phyloP scores from a whole-genome alignment of 1,139 yeast genomes.

The Dujonia santamariae region DNA sequence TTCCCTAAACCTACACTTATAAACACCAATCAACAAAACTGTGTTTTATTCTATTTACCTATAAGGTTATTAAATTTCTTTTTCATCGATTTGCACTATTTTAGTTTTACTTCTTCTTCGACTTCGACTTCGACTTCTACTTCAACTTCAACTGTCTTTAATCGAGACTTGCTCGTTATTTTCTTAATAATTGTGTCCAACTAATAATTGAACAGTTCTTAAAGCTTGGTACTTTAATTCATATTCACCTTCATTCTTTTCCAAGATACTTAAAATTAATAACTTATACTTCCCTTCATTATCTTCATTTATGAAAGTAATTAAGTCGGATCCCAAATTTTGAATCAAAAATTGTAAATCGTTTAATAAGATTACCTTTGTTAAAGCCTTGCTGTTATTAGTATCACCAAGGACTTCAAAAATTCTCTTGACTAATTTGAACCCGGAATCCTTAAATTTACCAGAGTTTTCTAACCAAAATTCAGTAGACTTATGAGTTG shows the following conservation, averaged over 20 bases:
- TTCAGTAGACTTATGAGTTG: conserved; percentile 83
- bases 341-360: conserved; percentile 44
- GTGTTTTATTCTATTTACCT: too few species aligned
- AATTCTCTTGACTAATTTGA: conserved; percentile 61
- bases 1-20: too few species aligned
- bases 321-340: conserved; percentile 58
- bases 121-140: too few species aligned
- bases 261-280: conserved; percentile 82
- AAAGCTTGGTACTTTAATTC: conserved; percentile 94
- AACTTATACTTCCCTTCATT: conserved; percentile 52
- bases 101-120: not conserved
- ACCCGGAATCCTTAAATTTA: conserved; percentile 74
- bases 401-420: conserved; percentile 32
- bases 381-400: conserved; percentile 19
- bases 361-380: conserved; percentile 52
- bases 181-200: conserved; percentile 54
- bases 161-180: not conserved
- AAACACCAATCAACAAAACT: too few species aligned
- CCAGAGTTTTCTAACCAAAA: conserved; percentile 86
- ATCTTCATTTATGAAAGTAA: conserved; percentile 71
- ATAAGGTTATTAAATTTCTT: too few species aligned
- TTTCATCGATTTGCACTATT: too few species aligned
- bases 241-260: conserved; percentile 62
- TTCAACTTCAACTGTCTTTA: not conserved
- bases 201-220: conserved; percentile 88